phyloP scores from a whole-genome alignment of 257 asterid genomes.

The Solanum peruvianum region DNA sequence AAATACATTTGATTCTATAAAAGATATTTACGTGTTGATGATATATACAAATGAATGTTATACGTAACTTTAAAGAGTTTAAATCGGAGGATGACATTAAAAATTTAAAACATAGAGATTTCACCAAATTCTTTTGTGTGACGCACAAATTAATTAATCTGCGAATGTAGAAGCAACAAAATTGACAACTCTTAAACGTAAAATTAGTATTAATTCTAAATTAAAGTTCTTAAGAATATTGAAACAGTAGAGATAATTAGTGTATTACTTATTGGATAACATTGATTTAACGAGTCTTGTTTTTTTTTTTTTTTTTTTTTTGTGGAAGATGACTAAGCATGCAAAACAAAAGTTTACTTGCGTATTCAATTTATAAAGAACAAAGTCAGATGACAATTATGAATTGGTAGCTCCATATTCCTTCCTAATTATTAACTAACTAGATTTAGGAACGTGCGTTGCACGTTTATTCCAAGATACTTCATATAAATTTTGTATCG shows the following conservation, averaged over 20 bases:
- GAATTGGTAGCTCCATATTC: neutral
- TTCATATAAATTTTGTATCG: too few species aligned
- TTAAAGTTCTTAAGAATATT: neutral
- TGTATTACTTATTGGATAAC: neutral
- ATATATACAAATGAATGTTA: neutral
- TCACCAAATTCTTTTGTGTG: neutral
- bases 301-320: neutral
- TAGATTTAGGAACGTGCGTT: too few species aligned
- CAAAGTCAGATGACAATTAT: neutral
- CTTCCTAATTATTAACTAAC: neutral
- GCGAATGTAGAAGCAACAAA: neutral
- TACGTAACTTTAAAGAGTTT: neutral
- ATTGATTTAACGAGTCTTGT: neutral
- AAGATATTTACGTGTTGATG: neutral
- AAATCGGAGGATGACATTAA: neutral
- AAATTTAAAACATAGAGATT: neutral
- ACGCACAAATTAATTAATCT: neutral
- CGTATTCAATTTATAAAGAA: neutral
- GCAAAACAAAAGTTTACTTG: neutral
- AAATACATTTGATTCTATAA: neutral
- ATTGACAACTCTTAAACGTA: neutral
- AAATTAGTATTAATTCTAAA: neutral
- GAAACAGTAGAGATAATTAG: neutral
- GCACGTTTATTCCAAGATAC: too few species aligned
- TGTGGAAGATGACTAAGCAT: neutral